phyloP scores from a whole-genome alignment of 768 basidiomycete genomes.

The Leucosporidium yakuticum region DNA sequence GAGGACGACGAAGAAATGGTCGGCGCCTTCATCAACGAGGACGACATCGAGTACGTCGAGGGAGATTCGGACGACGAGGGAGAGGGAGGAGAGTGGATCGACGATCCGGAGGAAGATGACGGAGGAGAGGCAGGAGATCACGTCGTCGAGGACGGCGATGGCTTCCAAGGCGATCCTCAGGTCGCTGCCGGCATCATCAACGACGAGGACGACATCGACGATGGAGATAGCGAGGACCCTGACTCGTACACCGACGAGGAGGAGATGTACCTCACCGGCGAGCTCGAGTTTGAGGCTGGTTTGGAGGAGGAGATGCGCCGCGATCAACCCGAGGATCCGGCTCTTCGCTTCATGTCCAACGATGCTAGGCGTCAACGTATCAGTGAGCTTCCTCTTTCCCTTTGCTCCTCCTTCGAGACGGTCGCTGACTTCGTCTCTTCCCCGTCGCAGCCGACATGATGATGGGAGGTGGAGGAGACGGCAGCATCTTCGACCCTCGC shows the following conservation, averaged over 20 bases:
- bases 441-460: conserved; percentile 25
- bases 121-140: conserved; percentile 44
- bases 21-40: conserved; percentile 56
- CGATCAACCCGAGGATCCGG: not conserved
- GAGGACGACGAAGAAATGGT: conserved; percentile 75
- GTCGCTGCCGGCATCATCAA: conserved; percentile 16
- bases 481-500: conserved; percentile 40
- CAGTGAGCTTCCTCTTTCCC: conserved; percentile 2
- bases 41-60: conserved; percentile 54
- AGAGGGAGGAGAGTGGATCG: conserved; percentile 38
- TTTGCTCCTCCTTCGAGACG: not conserved
- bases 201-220: conserved; percentile 21
- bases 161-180: not conserved
- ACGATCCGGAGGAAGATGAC: conserved; percentile 27
- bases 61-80: conserved; percentile 54
- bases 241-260: conserved; percentile 38
- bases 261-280: conserved; percentile 24
- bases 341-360: not conserved
- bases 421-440: not conserved
- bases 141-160: conserved; percentile 24
- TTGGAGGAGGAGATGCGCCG: too few relatives aligned
- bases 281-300: conserved; percentile 34
- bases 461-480: conserved; percentile 9
- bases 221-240: conserved; percentile 41
- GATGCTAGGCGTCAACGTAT: not conserved